Evolutionary conservation across 768 basidiomycete species (phyloP).

Genomic region (Russula sp.): DNA sequence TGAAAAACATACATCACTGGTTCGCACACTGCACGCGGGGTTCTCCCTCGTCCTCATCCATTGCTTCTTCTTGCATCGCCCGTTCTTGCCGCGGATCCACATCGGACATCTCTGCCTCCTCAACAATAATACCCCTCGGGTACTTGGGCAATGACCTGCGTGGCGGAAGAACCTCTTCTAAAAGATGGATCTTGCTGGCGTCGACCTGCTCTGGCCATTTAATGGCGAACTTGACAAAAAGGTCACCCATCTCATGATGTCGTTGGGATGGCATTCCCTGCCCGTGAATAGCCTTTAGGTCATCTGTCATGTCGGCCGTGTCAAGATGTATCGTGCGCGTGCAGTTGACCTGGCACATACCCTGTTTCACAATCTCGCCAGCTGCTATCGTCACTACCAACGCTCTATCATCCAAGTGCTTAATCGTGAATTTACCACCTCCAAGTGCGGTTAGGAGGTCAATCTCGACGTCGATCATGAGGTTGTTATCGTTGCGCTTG

Average conservation of each 20-base stretch:
- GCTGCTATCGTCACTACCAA: conserved; percentile 79
- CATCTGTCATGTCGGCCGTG: conserved; percentile 49
- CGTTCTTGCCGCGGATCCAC: conserved; percentile 65
- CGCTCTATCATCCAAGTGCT: conserved; percentile 90
- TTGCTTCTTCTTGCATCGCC: conserved; percentile 60
- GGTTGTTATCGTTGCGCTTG: conserved; percentile 84
- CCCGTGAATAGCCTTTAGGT: conserved; percentile 84
- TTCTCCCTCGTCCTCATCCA: conserved; percentile 92
- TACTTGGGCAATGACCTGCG: conserved; percentile 66
- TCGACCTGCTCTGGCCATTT: conserved; percentile 85
- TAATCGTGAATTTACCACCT: conserved; percentile 86
- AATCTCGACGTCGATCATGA: conserved; percentile 82
- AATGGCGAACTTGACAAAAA: conserved; percentile 83
- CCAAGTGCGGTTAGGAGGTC: conserved; percentile 92
- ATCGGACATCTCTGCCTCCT: conserved; percentile 83
- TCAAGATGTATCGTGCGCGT: background rate
- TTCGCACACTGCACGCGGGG: conserved; percentile 96
- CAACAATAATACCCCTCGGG: conserved; percentile 63
- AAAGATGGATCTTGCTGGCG: conserved; percentile 57
- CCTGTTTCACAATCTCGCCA: conserved; percentile 91
- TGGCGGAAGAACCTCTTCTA: conserved; percentile 84
- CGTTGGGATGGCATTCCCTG: conserved; percentile 99
- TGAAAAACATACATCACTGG: conserved; percentile 49
- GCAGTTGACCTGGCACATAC: conserved; percentile 46
- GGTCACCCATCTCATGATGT: conserved; percentile 94